Conservation (phyloP, 2,329 filamentous ascomycete species). For the Apiospora pterosperma region DNA sequence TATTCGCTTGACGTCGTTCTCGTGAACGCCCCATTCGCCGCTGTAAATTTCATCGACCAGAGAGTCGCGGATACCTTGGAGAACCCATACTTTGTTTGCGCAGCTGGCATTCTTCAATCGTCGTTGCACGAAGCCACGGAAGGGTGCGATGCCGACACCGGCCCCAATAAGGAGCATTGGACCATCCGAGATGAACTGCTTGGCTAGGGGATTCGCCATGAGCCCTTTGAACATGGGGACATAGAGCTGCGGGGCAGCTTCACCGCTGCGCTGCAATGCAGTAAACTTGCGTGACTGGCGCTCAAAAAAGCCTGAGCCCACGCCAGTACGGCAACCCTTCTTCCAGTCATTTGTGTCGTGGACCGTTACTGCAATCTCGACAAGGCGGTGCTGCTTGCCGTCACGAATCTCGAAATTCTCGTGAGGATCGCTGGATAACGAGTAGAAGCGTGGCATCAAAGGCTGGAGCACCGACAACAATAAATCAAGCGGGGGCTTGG, state of each 20-base stretch:
- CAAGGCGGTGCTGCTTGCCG: slow-evolving; percentile 69
- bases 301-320: slow-evolving; percentile 92
- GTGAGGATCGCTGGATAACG: slow-evolving; percentile 91
- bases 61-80: slow-evolving; percentile 56
- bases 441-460: slow-evolving; percentile 98
- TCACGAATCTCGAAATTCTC: slow-evolving; percentile 67
- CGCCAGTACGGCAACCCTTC: slow-evolving; percentile 69
- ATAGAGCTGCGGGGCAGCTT: slow-evolving; percentile 59
- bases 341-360: slow-evolving; percentile 84
- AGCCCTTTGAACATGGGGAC: slow-evolving; percentile 97
- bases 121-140: slow-evolving; percentile 95
- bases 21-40: slow-evolving; percentile 93
- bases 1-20: slow-evolving; percentile 79
- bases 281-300: slow-evolving; percentile 73
- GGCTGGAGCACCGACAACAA: slow-evolving; percentile 78
- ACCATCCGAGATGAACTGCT: slow-evolving; percentile 87
- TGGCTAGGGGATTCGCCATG: slow-evolving; percentile 94
- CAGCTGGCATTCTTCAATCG: slow-evolving; percentile 33
- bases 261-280: slow-evolving; percentile 60
- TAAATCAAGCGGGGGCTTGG: slow-evolving; percentile 80
- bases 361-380: slow-evolving; percentile 96
- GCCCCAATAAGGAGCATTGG: slow-evolving; percentile 98
- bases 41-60: slow-evolving; percentile 94
- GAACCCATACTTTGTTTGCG: slow-evolving; percentile 35
- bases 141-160: slow-evolving; percentile 93